Base-by-base conservation (phyloP, 305 asterid genomes). In the Solanum hybrid region DNA sequence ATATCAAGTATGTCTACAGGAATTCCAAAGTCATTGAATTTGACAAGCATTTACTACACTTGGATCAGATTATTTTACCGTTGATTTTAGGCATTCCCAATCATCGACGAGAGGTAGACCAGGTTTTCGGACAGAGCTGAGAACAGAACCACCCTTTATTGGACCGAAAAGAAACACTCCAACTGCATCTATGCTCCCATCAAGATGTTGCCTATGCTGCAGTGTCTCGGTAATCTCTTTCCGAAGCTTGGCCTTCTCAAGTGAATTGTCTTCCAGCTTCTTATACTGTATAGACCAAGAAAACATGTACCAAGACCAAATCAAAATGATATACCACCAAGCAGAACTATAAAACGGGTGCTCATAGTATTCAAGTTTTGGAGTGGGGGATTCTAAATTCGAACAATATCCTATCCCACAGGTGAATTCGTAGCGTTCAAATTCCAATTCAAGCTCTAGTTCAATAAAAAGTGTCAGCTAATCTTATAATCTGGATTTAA, bases 1-100 rank as follows among this genome's bases (percentile, higher is more conserved):
- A 6, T 20, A 31, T 51, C 11, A 84, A 31, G 22, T 83, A 3
- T 1, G 69, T 51, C 35, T 24, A 0, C 3, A 10, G 18, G 18
- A 42, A 9, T 28, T 42, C 74, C 31, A 73, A 40, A 28, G 87
- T 16, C 16, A 3, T 16, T 20, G 80, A 24, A 6, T 46, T 22
- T 24, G 64, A 77, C 14, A 10, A 51, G 2, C 10, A 11, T 20
- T 86, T 8, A 35, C 87, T 31, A 29, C 5, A 84, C 8, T 4
- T 5, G 0, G 5, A 14, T 40, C 16, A 40, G 51, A 40, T 40
- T 40, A 40, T 40, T 40, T 40, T 61, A 97, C 99, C 96, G 90
- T 93, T 86, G 98, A 93, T 92, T 97, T 97, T 86, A 97, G 90
- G 89, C 99, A 97, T 24, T 93, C 95, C 99, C 99, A 97, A 81